A percentile compares a stretch with the other conserved stretches of the same genome.
Conservation (phyloP, 1,284 basidiomycete genomes). For the Cryptococcus sp. region DNA sequence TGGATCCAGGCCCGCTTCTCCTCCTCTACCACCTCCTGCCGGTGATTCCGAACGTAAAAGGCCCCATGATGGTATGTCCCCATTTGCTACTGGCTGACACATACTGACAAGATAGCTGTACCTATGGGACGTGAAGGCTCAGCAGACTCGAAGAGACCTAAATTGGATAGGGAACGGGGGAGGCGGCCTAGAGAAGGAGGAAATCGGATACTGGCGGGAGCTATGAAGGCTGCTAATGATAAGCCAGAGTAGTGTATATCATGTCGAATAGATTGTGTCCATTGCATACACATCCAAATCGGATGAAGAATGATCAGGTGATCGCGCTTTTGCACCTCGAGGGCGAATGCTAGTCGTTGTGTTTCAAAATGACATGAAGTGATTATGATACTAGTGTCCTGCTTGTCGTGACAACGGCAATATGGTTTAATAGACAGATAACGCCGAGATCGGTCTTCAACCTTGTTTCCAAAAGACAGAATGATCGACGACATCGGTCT, state of each 20-base stretch:
- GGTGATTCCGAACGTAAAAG: neutral
- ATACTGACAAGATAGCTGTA: neutral
- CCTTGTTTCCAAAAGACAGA: too few species aligned
- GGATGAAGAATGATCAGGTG: too few species aligned
- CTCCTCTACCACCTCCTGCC: conserved; percentile 3
- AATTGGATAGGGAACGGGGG: conserved; percentile 2
- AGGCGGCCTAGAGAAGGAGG: neutral
- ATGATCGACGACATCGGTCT: too few species aligned
- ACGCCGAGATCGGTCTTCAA: too few species aligned
- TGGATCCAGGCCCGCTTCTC: neutral
- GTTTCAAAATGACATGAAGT: too few species aligned
- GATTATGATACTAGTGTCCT: too few species aligned
- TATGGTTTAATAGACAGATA: too few species aligned
- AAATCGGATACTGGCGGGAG: conserved; percentile 16
- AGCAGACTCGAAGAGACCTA: neutral
- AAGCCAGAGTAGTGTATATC: neutral
- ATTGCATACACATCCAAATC: too few species aligned
- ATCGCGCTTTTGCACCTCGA: too few species aligned
- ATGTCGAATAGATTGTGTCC: too few species aligned
- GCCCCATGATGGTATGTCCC: neutral
- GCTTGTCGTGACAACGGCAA: too few species aligned
- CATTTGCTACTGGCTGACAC: neutral
- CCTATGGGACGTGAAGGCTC: neutral
- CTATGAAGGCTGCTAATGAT: conserved; percentile 18
- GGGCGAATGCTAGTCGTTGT: too few species aligned